These are phyloP conservation scores for Aspergillus flavus DNA, from an alignment of 2,329 filamentous ascomycete genomes.

Conservation along the genomic window DNA sequence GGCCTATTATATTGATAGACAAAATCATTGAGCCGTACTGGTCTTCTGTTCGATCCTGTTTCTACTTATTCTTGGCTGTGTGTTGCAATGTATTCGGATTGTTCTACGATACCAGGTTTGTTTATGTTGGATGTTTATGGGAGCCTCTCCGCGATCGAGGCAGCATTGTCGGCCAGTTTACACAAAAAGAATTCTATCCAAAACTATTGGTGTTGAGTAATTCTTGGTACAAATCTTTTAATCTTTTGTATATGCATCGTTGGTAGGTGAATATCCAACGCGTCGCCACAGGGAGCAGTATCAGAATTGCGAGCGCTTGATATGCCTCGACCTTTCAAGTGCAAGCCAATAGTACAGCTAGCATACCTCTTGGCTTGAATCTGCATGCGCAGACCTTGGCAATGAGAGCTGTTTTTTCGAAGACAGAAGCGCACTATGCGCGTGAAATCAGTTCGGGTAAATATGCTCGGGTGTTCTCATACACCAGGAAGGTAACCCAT, in stretches of 20 bases:
- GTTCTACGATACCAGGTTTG: slow-evolving; percentile 22
- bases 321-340: not conserved
- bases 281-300: not conserved
- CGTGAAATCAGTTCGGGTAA: slow-evolving; percentile 51
- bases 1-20: slow-evolving; percentile 31
- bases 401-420: not conserved
- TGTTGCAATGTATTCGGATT: slow-evolving; percentile 8
- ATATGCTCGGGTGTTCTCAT: slow-evolving; percentile 86
- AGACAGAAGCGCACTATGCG: not conserved
- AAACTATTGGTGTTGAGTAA: not conserved
- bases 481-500: slow-evolving; percentile 95
- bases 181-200: not conserved
- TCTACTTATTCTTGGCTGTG: slow-evolving; percentile 1
- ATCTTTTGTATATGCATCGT: not conserved
- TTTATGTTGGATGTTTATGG: not conserved
- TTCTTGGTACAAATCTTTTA: not conserved
- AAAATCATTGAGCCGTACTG: slow-evolving; percentile 17
- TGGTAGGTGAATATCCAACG: not conserved
- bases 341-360: not conserved
- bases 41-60: not conserved
- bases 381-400: not conserved
- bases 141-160: not conserved
- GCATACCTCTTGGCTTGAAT: not conserved
- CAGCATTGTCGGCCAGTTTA: not conserved
- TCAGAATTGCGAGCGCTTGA: not conserved